A percentile compares a stretch with the other conserved stretches of the same genome.
Evolutionary conservation across 768 basidiomycete species (phyloP).

Genomic region (Lactifluus hygrophoroides): DNA sequence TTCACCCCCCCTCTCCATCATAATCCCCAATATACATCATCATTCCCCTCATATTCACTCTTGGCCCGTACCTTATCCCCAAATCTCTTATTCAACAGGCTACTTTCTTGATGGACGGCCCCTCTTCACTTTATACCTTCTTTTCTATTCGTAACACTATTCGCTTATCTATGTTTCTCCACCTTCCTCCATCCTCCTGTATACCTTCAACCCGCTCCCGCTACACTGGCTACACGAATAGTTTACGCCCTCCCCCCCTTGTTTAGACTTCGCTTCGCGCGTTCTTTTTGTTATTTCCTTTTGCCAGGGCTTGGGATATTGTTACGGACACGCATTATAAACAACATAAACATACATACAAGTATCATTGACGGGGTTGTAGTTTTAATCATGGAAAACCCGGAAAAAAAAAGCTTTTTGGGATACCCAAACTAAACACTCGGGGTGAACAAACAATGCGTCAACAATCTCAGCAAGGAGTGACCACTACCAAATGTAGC

Average conservation of each 20-base stretch:
- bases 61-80: not conserved
- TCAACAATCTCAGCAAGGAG: not conserved
- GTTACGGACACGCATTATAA: conserved; percentile 12
- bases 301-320: conserved; percentile 11
- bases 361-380: conserved; percentile 12
- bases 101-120: conserved; percentile 12
- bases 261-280: conserved; percentile 14
- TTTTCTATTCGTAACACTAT: conserved; percentile 17
- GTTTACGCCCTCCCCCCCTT: not conserved
- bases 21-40: conserved; percentile 5
- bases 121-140: not conserved
- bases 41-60: not conserved
- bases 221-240: not conserved
- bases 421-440: not conserved
- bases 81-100: not conserved
- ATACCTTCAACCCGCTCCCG: too few species aligned
- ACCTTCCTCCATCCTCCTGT: too few species aligned
- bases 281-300: not conserved
- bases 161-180: conserved; percentile 10
- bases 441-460: not conserved
- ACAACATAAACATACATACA: conserved; percentile 12
- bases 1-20: conserved; percentile 9
- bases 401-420: not conserved
- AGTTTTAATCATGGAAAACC: conserved; percentile 9
- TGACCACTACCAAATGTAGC: not conserved